Evolutionary conservation across 805 yeast genomes (phyloP).

Genomic region (Suhomyces sp.): DNA sequence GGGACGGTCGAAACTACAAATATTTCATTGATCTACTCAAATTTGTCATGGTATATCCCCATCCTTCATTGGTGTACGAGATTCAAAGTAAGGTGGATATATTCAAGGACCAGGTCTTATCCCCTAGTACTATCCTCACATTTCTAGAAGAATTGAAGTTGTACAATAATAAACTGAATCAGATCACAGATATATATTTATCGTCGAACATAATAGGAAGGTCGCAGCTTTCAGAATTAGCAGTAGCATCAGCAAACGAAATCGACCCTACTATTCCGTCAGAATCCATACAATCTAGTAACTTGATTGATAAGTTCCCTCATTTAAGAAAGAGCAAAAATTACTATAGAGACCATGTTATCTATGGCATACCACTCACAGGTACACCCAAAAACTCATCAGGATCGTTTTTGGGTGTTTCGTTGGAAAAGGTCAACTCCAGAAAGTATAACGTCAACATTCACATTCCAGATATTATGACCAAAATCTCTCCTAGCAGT

Average conservation of each 20-base stretch:
- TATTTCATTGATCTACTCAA: constrained; percentile 27
- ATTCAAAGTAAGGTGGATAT: constrained; percentile 7
- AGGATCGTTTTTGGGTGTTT: constrained; percentile 24
- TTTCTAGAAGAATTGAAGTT: constrained; percentile 20
- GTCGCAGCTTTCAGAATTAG: constrained; percentile 11
- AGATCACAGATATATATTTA: constrained; percentile 25
- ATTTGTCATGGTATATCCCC: constrained; percentile 32
- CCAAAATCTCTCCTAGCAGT: constrained; percentile 31
- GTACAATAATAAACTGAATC: constrained; percentile 20
- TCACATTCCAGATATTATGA: constrained; percentile 43
- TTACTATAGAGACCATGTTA: constrained; percentile 26
- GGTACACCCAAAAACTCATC: neutral
- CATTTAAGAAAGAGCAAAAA: constrained; percentile 25
- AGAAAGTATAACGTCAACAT: constrained; percentile 34
- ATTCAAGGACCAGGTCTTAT: neutral
- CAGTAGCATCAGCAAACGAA: constrained; percentile 19
- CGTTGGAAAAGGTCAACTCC: constrained; percentile 35
- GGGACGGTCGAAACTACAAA: constrained; percentile 28
- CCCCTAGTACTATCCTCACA: constrained; percentile 8
- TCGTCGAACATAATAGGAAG: constrained; percentile 27
- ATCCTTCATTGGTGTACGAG: constrained; percentile 13
- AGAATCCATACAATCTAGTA: constrained; percentile 4
- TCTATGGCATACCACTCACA: constrained; percentile 28
- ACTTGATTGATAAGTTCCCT: constrained; percentile 23
- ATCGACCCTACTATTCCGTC: constrained; percentile 8